These are phyloP conservation scores for Aureobasidium sp. DNA, from an alignment of 2,329 filamentous ascomycete species.

Conservation along the genomic window DNA sequence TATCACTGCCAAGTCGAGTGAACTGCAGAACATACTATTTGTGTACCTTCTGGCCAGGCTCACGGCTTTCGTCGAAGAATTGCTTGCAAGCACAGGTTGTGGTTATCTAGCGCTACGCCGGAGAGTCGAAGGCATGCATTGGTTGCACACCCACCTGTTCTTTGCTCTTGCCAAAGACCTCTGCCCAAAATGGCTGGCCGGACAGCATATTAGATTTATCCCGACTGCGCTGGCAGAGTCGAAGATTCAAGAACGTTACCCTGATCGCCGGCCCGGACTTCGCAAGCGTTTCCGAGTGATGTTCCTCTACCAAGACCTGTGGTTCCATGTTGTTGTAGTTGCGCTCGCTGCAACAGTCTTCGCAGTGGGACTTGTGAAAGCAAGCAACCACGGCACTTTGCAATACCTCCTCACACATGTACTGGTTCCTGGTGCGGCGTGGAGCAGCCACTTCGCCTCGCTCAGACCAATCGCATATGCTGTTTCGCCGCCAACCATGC, in stretches of 20 bases:
- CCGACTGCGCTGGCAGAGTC: conserved; percentile 8
- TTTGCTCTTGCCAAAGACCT: conserved; percentile 4
- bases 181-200: neutral
- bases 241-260: conserved; percentile 8
- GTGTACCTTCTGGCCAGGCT: neutral
- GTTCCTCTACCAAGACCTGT: conserved; percentile 50
- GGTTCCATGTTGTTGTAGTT: conserved; percentile 39
- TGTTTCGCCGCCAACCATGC: conserved; percentile 52
- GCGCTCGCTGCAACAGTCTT: neutral
- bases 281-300: conserved; percentile 27
- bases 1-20: neutral
- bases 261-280: neutral
- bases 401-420: conserved; percentile 34
- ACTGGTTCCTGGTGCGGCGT: conserved; percentile 56
- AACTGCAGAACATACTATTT: neutral
- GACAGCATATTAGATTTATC: neutral
- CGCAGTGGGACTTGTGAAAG: conserved; percentile 46
- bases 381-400: conserved; percentile 41
- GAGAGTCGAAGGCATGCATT: neutral
- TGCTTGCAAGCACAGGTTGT: conserved; percentile 5
- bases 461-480: conserved; percentile 51
- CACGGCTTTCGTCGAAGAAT: neutral
- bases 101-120: conserved; percentile 2
- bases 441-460: conserved; percentile 22
- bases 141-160: conserved; percentile 5